Base-by-base conservation (phyloP, 1,284 basidiomycete genomes). In the Pholiota adiposa region DNA sequence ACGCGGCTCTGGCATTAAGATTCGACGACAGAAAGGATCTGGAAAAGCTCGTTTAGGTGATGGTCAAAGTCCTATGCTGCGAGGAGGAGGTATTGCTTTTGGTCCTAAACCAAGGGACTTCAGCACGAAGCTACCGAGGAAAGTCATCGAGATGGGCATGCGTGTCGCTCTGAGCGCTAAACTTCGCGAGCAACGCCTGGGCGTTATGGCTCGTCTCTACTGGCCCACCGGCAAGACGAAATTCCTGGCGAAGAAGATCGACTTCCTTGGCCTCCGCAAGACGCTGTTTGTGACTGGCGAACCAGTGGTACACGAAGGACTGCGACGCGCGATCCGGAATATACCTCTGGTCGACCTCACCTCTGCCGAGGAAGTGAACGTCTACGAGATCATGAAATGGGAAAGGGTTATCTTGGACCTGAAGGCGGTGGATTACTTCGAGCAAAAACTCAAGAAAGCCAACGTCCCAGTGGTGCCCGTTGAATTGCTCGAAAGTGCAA, bases 81-180 rank as follows among this genome's bases (percentile, higher is more conserved):
- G 90, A 34, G 96, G 96, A 54, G 97, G 97, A 77, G 97, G 96
- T 67, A 87, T 93, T 29, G 93, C 93, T 2, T 94, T 94, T 67
- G 94, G 94, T 38, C 94, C 95, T 0, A 90, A 93, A 70, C 93
- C 94, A 0, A 86, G 96, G 56, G 93, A 97, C 75, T 96, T 96
- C 73, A 88, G 92, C 65, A 96, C 94, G 48, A 89, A 93, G 63
- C 83, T 98, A 14, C 93, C 93, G 8, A 85, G 94, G 61, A 96
- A 97, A 75, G 92, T 97, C 58, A 85, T 95, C 40, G 83, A 94
- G 69, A 90, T 98, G 82, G 96, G 96, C n/a, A 88, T 98, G 83
- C 86, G 93, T 25, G 89, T 94, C 44, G 94, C 94, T 0, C 76
- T 98, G 51, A 94, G 92, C 62, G 83, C 87, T 36, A 92, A 94